These are phyloP conservation scores for Coemansia reversa DNA, from an alignment of 192 early-diverging fungal genomes.

Conservation along the genomic window DNA sequence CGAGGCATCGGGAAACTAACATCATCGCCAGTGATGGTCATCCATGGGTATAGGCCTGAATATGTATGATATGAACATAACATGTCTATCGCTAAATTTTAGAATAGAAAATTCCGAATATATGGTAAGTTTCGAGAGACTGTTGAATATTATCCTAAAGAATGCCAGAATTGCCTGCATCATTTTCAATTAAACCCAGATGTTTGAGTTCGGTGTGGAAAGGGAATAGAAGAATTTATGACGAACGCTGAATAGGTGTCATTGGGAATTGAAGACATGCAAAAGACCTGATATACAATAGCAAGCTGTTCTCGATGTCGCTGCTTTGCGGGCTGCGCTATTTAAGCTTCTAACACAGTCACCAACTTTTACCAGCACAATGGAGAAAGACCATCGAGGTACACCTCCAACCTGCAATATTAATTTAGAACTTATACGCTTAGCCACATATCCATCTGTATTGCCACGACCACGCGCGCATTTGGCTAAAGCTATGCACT, in stretches of 20 bases:
- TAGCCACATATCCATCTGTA: background rate
- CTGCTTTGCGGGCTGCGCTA: background rate
- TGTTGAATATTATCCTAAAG: background rate
- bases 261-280: background rate
- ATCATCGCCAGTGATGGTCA: background rate
- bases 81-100: background rate
- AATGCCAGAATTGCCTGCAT: background rate
- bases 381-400: constrained; percentile 1
- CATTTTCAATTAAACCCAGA: background rate
- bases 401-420: background rate
- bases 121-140: background rate
- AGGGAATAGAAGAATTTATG: background rate
- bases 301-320: background rate
- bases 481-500: background rate
- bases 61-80: background rate
- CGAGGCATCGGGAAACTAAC: background rate
- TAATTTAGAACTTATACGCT: background rate
- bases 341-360: background rate
- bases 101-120: background rate
- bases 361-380: background rate
- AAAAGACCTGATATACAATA: background rate
- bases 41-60: background rate
- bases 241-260: background rate
- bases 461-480: background rate
- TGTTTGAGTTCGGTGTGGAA: background rate